Evolutionary conservation across 2,329 filamentous ascomycete species (phyloP).

Genomic region (Ophiostoma piceae): DNA sequence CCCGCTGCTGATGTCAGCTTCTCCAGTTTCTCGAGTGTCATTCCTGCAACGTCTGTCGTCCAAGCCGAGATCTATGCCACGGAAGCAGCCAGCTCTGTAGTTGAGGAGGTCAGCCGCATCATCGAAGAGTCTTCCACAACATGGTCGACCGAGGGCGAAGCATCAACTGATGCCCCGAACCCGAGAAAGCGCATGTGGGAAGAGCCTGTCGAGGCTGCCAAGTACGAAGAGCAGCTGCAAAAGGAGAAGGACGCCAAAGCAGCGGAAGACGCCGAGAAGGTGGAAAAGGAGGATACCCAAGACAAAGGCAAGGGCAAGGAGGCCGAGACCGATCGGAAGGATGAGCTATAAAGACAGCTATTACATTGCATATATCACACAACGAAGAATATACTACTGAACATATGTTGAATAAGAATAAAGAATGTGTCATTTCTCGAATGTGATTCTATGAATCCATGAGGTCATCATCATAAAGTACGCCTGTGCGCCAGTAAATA

Average conservation of each 20-base stretch:
- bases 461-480: slow-evolving; percentile 8
- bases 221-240: slow-evolving; percentile 23
- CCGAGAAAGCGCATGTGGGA: slow-evolving; percentile 61
- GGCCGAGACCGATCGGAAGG: background rate
- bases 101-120: slow-evolving; percentile 52
- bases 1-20: slow-evolving; percentile 4
- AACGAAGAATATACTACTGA: background rate
- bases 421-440: background rate
- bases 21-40: slow-evolving; percentile 6
- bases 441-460: background rate
- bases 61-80: slow-evolving; percentile 23
- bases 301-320: slow-evolving; percentile 16
- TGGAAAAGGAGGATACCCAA: background rate
- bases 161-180: slow-evolving; percentile 38
- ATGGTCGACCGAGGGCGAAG: background rate
- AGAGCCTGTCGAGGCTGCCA: slow-evolving; percentile 34
- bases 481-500: slow-evolving; percentile 10
- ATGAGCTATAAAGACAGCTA: slow-evolving; percentile 9
- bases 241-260: slow-evolving; percentile 13
- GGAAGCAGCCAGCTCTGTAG: slow-evolving; percentile 34
- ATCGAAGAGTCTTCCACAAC: slow-evolving; percentile 37
- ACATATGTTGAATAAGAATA: background rate
- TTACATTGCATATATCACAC: background rate
- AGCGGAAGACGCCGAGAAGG: background rate
- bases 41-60: slow-evolving; percentile 28